Percentiles rank a stretch among this genome's conserved stretches.
phyloP scores from a whole-genome alignment of 768 basidiomycete genomes.

The Psilocybe tampanensis region DNA sequence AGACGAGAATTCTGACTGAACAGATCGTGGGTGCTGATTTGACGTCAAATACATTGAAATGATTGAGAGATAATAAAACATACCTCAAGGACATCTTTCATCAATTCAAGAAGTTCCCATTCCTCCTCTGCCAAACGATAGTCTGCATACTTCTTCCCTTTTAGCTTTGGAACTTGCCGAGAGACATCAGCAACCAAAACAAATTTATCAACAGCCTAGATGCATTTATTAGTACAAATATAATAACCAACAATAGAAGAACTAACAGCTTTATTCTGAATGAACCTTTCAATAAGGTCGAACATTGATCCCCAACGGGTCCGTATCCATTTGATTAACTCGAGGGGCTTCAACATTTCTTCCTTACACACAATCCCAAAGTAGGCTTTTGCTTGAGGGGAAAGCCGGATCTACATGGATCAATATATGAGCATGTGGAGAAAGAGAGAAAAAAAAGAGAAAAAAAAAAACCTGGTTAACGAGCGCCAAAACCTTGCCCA shows the following conservation, averaged over 20 bases:
- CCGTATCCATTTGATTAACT: neutral
- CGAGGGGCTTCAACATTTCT: neutral
- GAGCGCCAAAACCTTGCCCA: slow-evolving; percentile 1
- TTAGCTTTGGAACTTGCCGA: neutral
- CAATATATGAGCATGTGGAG: neutral
- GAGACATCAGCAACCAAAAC: neutral
- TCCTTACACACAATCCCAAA: neutral
- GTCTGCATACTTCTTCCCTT: neutral
- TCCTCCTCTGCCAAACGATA: neutral
- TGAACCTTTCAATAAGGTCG: neutral
- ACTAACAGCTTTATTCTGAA: neutral
- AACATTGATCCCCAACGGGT: slow-evolving; percentile 4
- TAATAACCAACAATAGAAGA: neutral
- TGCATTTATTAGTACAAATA: neutral
- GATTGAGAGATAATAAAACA: neutral
- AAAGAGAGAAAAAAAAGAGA: neutral
- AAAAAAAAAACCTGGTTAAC: neutral
- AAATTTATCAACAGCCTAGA: slow-evolving; percentile 2
- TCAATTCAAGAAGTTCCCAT: neutral
- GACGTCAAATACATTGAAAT: neutral
- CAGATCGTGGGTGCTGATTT: neutral
- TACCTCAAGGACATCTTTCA: slow-evolving; percentile 2
- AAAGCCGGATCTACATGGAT: neutral
- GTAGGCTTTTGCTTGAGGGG: neutral
- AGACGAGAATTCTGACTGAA: neutral